phyloP scores from a whole-genome alignment of 1,139 yeast genomes.

The Geotrichum europaeum region DNA sequence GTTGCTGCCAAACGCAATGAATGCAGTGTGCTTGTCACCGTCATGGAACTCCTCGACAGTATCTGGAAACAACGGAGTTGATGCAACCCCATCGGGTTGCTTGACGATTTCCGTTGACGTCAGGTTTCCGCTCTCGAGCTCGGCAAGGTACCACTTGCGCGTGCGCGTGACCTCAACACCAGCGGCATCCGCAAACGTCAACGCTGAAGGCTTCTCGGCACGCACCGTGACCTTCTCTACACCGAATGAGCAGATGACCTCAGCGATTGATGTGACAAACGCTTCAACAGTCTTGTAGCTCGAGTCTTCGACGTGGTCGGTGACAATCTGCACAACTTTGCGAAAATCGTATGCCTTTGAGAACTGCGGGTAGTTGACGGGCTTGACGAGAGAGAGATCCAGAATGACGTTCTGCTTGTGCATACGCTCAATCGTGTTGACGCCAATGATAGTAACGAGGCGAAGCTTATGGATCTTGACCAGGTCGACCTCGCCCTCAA shows the following conservation, averaged over 20 bases:
- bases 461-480: conserved; percentile 50
- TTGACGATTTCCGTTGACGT: not conserved
- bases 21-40: conserved; percentile 48
- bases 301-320: conserved; percentile 60
- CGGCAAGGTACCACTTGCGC: conserved; percentile 33
- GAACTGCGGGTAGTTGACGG: conserved; percentile 23
- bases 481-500: conserved; percentile 35
- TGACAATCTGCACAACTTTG: conserved; percentile 31
- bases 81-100: not conserved
- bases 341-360: conserved; percentile 30
- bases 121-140: conserved; percentile 14
- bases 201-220: conserved; percentile 83
- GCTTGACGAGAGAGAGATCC: conserved; percentile 43
- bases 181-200: conserved; percentile 80
- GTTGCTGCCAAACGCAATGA: conserved; percentile 85
- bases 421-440: conserved; percentile 80
- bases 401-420: conserved; percentile 70
- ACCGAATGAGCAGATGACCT: conserved; percentile 45
- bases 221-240: conserved; percentile 46
- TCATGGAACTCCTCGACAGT: conserved; percentile 11
- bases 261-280: conserved; percentile 67
- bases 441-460: conserved; percentile 76
- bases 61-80: conserved; percentile 8
- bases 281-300: conserved; percentile 93
- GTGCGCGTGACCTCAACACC: conserved; percentile 69